Percentiles rank a stretch among this genome's conserved stretches.
These are phyloP conservation scores for Ceratobasidium sp. DNA, from an alignment of 1,284 basidiomycete genomes.

Conservation along the genomic window DNA sequence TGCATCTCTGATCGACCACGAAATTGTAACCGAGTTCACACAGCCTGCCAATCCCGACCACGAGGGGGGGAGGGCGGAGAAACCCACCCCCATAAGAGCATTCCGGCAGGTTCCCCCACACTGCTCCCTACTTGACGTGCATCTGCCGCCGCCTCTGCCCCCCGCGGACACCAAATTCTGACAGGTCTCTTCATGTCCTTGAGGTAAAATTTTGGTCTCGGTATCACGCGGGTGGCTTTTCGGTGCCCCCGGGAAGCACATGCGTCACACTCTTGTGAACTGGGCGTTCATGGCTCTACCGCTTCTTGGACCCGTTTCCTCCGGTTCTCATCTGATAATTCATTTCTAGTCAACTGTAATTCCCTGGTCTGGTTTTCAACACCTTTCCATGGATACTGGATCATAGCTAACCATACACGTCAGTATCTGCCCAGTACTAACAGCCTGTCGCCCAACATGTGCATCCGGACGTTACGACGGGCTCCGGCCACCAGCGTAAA, in stretches of 20 bases:
- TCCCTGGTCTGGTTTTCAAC: constrained; percentile 22
- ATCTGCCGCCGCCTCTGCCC: background rate
- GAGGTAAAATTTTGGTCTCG: constrained; percentile 33
- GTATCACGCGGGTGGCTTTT: constrained; percentile 37
- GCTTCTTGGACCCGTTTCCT: constrained; percentile 13
- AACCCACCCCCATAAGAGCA: constrained; percentile 9
- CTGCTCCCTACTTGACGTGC: constrained; percentile 3
- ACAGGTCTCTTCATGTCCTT: constrained; percentile 17
- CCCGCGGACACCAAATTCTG: constrained; percentile 30
- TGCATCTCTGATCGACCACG: constrained; percentile 13
- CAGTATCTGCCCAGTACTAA: background rate
- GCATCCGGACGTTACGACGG: constrained; percentile 25
- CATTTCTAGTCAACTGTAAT: constrained; percentile 1
- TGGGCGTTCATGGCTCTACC: constrained; percentile 6
- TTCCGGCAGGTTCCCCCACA: constrained; percentile 25
- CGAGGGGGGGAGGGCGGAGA: constrained; percentile 30
- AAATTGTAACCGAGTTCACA: background rate
- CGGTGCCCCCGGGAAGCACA: constrained; percentile 24
- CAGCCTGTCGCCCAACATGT: constrained; percentile 2
- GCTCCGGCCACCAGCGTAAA: constrained; percentile 16
- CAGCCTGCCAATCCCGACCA: background rate
- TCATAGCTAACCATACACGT: constrained; percentile 27
- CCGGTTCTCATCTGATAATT: constrained; percentile 4
- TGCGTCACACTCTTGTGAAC: constrained; percentile 16
- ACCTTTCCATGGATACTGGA: constrained; percentile 11